A percentile compares a stretch with the other conserved stretches of the same genome.
phyloP scores from a whole-genome alignment of 768 basidiomycete genomes.

The Coprinopsis sp. region DNA sequence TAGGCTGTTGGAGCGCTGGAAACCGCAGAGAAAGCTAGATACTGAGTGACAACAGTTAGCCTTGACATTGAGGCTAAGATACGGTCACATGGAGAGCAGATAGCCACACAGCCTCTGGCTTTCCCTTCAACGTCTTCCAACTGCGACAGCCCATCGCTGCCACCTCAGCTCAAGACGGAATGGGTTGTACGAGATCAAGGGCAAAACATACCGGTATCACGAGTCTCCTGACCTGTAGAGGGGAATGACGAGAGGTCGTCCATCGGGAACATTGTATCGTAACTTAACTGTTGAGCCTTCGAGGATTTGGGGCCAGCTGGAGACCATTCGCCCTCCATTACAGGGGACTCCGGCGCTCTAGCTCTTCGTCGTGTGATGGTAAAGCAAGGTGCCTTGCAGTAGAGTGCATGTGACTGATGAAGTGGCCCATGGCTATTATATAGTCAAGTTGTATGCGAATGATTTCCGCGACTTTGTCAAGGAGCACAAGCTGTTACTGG shows the following conservation, averaged over 20 bases:
- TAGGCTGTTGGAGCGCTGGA: constrained; percentile 4
- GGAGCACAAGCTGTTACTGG: too few species aligned
- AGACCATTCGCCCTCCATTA: constrained; percentile 17
- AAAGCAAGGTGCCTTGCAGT: too few species aligned
- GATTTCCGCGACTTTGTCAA: too few species aligned
- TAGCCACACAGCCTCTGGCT: constrained; percentile 72
- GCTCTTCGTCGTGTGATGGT: too few species aligned
- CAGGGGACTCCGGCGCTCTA: not conserved
- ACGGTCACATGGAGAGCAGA: constrained; percentile 57
- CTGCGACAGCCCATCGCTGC: constrained; percentile 62
- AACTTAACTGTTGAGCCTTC: constrained; percentile 19
- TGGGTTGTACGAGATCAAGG: too few species aligned
- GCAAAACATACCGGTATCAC: too few species aligned
- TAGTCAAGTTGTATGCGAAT: too few species aligned
- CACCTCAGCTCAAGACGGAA: constrained; percentile 41
- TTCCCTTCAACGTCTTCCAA: constrained; percentile 71
- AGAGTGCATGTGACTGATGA: too few species aligned
- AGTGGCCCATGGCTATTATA: too few species aligned
- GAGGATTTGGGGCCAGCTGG: constrained; percentile 34
- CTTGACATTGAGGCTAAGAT: not conserved
- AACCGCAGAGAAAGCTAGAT: not conserved
- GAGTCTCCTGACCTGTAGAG: constrained; percentile 34
- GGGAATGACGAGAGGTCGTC: constrained; percentile 37
- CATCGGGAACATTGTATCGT: constrained; percentile 34
- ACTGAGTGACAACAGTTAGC: not conserved